Evolutionary conservation across 1,284 basidiomycete species (phyloP).

Genomic region (Moniliella sp.): DNA sequence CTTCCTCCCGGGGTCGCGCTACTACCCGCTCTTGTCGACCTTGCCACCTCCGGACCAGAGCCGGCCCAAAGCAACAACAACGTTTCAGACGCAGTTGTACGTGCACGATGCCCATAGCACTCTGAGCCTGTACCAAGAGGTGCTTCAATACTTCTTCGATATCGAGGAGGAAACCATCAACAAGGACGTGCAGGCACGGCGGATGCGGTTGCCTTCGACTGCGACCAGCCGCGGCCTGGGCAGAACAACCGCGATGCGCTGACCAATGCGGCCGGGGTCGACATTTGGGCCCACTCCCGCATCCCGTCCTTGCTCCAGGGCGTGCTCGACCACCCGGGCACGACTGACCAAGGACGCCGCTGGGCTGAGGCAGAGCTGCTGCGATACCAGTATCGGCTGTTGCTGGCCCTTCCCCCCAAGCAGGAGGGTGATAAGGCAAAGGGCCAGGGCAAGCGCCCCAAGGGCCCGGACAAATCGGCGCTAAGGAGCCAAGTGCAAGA

Average conservation of each 20-base stretch:
- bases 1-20: constrained; percentile 53
- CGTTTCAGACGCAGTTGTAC: constrained; percentile 40
- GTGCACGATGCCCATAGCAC: constrained; percentile 44
- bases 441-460: constrained; percentile 35
- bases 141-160: constrained; percentile 13
- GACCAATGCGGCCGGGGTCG: not conserved
- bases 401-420: constrained; percentile 40
- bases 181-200: constrained; percentile 15
- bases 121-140: constrained; percentile 15
- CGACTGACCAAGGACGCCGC: constrained; percentile 50
- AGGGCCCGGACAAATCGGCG: not conserved
- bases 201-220: constrained; percentile 17
- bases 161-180: constrained; percentile 15
- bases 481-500: constrained; percentile 25
- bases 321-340: constrained; percentile 58
- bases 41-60: constrained; percentile 57
- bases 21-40: constrained; percentile 46
- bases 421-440: not conserved
- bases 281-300: constrained; percentile 36
- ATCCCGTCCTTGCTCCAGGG: constrained; percentile 43
- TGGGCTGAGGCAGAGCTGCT: constrained; percentile 40
- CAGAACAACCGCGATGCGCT: constrained; percentile 5
- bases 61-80: constrained; percentile 41
- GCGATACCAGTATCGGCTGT: constrained; percentile 46
- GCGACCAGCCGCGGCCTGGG: constrained; percentile 14